These are phyloP conservation scores for Alternaria hordeiaustralica DNA, from an alignment of 2,329 filamentous ascomycete species.

Conservation along the genomic window DNA sequence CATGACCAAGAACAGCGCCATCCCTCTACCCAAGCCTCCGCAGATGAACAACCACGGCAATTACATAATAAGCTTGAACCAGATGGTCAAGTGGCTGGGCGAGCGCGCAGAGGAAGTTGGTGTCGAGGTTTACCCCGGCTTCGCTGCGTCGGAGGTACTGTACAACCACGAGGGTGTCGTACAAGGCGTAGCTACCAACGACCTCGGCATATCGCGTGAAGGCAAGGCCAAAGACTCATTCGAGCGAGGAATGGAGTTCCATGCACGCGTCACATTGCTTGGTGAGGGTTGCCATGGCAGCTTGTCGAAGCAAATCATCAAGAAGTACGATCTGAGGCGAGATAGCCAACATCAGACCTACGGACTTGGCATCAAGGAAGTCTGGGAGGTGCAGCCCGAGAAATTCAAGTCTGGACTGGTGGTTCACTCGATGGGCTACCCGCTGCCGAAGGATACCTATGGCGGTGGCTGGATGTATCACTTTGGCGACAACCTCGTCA, in stretches of 20 bases:
- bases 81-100: constrained; percentile 93
- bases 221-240: constrained; percentile 89
- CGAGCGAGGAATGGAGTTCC: constrained; percentile 98
- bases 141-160: constrained; percentile 90
- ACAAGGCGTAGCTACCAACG: constrained; percentile 93
- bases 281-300: constrained; percentile 96
- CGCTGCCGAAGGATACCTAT: constrained; percentile 85
- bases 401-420: constrained; percentile 90
- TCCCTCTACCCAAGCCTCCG: constrained; percentile 85
- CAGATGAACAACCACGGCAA: constrained; percentile 99
- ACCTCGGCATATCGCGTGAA: constrained; percentile 81
- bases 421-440: constrained; percentile 91
- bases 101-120: constrained; percentile 96
- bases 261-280: constrained; percentile 88
- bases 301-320: constrained; percentile 91
- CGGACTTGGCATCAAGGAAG: constrained; percentile 91
- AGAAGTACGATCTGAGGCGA: constrained; percentile 87
- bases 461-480: constrained; percentile 99
- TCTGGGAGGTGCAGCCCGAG: constrained; percentile 93
- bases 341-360: constrained; percentile 96
- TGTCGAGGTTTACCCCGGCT: constrained; percentile 95
- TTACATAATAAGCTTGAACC: constrained; percentile 94
- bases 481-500: constrained; percentile 96
- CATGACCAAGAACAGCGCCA: constrained; percentile 78
- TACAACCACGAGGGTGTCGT: constrained; percentile 88